phyloP scores from a whole-genome alignment of 2,329 filamentous ascomycete species.

The Teratosphaeriaceae sp. region DNA sequence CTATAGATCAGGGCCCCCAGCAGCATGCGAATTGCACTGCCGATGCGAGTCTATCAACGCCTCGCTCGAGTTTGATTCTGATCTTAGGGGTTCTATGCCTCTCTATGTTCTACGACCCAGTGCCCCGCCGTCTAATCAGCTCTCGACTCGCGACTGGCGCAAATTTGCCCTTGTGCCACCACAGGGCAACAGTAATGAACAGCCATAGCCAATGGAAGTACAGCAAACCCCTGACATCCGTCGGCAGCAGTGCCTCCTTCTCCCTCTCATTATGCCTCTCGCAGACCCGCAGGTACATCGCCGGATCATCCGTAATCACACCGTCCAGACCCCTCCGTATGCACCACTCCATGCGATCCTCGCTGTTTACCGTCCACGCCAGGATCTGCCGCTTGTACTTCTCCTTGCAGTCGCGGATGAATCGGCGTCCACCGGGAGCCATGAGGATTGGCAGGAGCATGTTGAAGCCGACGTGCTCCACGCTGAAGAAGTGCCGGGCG shows the following conservation, averaged over 20 bases:
- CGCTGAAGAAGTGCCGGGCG: slow-evolving; percentile 62
- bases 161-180: slow-evolving; percentile 8
- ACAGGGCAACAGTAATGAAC: slow-evolving; percentile 7
- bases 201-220: slow-evolving; percentile 10
- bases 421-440: slow-evolving; percentile 58
- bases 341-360: slow-evolving; percentile 73
- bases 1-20: too few species aligned
- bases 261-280: slow-evolving; percentile 35
- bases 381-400: slow-evolving; percentile 55
- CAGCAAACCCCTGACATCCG: slow-evolving; percentile 10
- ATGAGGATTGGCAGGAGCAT: slow-evolving; percentile 63
- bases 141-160: slow-evolving; percentile 11
- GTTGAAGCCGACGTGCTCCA: slow-evolving; percentile 70
- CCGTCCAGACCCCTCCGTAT: slow-evolving; percentile 63
- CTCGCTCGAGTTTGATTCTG: too few species aligned
- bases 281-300: slow-evolving; percentile 58
- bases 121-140: slow-evolving; percentile 8
- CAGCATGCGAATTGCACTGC: too few species aligned
- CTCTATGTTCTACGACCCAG: not conserved
- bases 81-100: too few species aligned
- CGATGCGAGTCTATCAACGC: too few species aligned
- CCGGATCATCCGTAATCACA: slow-evolving; percentile 79
- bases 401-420: slow-evolving; percentile 45
- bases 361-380: slow-evolving; percentile 82
- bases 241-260: slow-evolving; percentile 19